phyloP scores from a whole-genome alignment of 768 basidiomycete species.

The Mycena chlorophos region DNA sequence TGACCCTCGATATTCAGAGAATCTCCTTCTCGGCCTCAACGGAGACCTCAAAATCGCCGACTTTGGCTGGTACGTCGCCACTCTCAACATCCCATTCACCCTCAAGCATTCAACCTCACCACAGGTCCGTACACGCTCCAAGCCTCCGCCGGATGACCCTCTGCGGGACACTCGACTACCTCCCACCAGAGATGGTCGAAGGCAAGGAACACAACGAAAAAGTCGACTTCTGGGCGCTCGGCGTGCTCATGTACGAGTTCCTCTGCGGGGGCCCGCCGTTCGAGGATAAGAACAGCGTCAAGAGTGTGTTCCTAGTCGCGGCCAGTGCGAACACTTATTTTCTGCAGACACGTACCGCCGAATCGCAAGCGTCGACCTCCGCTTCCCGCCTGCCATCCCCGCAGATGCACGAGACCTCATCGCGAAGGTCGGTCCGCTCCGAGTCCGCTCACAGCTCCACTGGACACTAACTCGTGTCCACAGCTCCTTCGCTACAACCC shows the following conservation, averaged over 20 bases:
- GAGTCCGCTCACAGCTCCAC: background rate
- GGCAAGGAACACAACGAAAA: slow-evolving; percentile 83
- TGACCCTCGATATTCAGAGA: slow-evolving; percentile 48
- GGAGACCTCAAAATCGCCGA: slow-evolving; percentile 98
- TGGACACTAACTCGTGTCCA: background rate
- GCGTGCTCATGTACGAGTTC: slow-evolving; percentile 96
- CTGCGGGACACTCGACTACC: slow-evolving; percentile 94
- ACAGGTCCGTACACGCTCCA: slow-evolving; percentile 60
- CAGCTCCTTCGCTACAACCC: slow-evolving; percentile 68
- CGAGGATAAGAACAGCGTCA: slow-evolving; percentile 75
- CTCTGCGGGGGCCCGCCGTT: slow-evolving; percentile 78
- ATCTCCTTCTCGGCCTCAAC: slow-evolving; percentile 88
- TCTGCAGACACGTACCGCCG: slow-evolving; percentile 64
- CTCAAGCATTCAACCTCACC: background rate
- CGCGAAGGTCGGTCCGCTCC: background rate
- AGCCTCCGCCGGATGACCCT: slow-evolving; percentile 86
- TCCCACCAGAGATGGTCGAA: slow-evolving; percentile 99
- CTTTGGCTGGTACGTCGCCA: slow-evolving; percentile 84
- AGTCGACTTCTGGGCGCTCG: slow-evolving; percentile 96
- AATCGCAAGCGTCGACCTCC: slow-evolving; percentile 63
- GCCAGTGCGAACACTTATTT: background rate
- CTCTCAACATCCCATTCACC: background rate
- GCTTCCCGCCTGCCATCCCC: slow-evolving; percentile 42
- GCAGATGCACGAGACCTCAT: slow-evolving; percentile 28
- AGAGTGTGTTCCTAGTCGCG: slow-evolving; percentile 37